Evolutionary conservation across 495 filamentous ascomycete species (phyloP), one percentile per base, ranked within the genome.

Genomic region (Thozetella sp.): DNA sequence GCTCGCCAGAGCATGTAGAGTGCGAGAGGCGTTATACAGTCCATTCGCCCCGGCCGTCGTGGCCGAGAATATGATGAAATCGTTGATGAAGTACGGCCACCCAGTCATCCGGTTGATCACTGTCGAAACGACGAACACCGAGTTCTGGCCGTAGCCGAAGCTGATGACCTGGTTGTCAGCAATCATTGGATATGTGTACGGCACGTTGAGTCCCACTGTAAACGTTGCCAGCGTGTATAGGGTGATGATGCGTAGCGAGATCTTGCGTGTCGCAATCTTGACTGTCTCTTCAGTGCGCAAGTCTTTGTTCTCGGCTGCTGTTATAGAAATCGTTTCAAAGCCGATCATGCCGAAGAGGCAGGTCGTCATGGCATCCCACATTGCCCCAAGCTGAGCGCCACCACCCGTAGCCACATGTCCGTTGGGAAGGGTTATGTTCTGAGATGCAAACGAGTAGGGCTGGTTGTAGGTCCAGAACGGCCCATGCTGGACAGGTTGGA

Each of bases 51-150:
- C 75, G 2, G 70, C 66, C 2, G 71, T 71, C 13, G 64, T 64
- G 1, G 76, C 74, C 10, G 76, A 78, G 55, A 80, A 76, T 50
- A 80, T 72, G 56, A 76, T 73, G 55, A 80, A 73, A 24, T 63
- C 76, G 51, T 78, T 78, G 52, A 80, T 67, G 55, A 80, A 64
- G 52, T 64, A 58, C 2, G 74, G 75, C 62, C 66, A 70, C 9
- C 46, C 55, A 12, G 53, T 60, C 10, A 80, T 57, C 17, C 66
- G 67, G 51, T 66, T 68, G 6, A 66, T 64, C 2, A 80, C 67
- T 17, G 68, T 67, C 6, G 75, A 66, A 13, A 80, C 55, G 25
- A 78, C 66, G 55, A 73, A 78, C 1, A 66, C 37, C 19, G 69
- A 73, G 58, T 78, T 72, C 2, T 75, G 71, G 17, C 80, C 79